phyloP scores from a whole-genome alignment of 176 grass and related monocot genomes.

The Avena insularis region DNA sequence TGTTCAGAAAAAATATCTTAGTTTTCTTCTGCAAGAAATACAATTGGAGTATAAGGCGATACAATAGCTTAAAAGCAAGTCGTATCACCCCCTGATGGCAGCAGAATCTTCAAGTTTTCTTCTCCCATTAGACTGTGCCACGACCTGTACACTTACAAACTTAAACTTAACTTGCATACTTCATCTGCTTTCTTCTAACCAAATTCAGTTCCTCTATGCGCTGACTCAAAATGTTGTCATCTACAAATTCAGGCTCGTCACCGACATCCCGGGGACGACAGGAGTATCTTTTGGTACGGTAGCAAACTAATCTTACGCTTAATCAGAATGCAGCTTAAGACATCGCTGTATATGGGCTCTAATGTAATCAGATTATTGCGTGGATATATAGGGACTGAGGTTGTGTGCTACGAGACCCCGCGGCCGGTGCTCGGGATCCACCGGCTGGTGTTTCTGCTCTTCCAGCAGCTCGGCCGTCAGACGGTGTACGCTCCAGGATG shows the following conservation, averaged over 20 bases:
- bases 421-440: constrained; percentile 84
- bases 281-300: constrained; percentile 68
- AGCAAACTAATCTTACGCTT: neutral
- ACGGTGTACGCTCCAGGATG: constrained; percentile 73
- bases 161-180: neutral
- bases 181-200: neutral
- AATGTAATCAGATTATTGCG: neutral
- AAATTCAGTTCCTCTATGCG: neutral
- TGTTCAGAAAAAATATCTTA: neutral
- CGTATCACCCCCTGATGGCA: neutral
- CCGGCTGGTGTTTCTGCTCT: constrained; percentile 83
- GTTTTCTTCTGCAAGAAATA: neutral
- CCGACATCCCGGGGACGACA: constrained; percentile 74
- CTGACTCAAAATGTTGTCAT: constrained; percentile 3
- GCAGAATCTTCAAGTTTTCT: neutral
- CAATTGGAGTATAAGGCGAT: neutral
- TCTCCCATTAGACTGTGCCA: neutral
- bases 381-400: constrained; percentile 52
- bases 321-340: neutral
- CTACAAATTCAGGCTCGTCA: constrained; percentile 73
- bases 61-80: neutral
- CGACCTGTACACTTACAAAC: neutral
- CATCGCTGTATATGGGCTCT: neutral
- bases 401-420: constrained; percentile 74
- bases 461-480: constrained; percentile 72